phyloP scores from a whole-genome alignment of 352 stramenopile species.

The Phytopythium delawarense region DNA sequence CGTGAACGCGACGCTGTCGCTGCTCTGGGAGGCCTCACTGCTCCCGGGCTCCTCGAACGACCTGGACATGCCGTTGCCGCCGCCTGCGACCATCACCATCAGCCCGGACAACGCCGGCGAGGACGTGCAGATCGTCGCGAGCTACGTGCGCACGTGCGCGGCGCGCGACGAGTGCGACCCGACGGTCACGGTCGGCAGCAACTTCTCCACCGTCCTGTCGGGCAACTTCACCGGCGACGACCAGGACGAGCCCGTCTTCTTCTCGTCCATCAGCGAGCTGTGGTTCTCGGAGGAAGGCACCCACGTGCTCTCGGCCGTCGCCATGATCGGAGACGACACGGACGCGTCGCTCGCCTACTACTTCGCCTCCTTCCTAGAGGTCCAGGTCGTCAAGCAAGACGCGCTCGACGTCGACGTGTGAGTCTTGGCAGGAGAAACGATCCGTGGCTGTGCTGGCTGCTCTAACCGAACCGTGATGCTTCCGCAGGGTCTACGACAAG shows the following conservation, averaged over 20 bases:
- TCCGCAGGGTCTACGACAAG: slow-evolving; percentile 27
- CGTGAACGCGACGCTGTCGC: slow-evolving; percentile 33
- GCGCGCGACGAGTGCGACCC: slow-evolving; percentile 31
- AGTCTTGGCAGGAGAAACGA: slow-evolving; percentile 7
- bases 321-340: slow-evolving; percentile 30
- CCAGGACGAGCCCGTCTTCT: slow-evolving; percentile 21
- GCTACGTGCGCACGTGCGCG: slow-evolving; percentile 38
- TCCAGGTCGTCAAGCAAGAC: slow-evolving; percentile 24
- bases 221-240: slow-evolving; percentile 39
- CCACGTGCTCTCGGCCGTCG: slow-evolving; percentile 45
- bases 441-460: not conserved
- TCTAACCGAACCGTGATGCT: not conserved
- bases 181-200: slow-evolving; percentile 12
- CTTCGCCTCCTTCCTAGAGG: slow-evolving; percentile 40
- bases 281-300: slow-evolving; percentile 27
- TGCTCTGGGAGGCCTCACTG: slow-evolving; percentile 41
- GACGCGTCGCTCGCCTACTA: slow-evolving; percentile 39
- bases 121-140: slow-evolving; percentile 41
- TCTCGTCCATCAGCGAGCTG: slow-evolving; percentile 33
- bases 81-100: slow-evolving; percentile 23
- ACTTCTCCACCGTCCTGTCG: slow-evolving; percentile 22
- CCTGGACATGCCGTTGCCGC: slow-evolving; percentile 40
- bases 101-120: slow-evolving; percentile 21
- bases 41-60: slow-evolving; percentile 27
- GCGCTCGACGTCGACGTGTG: slow-evolving; percentile 15